phyloP scores from a whole-genome alignment of 495 filamentous ascomycete species.

The Lindgomyces ingoldianus region DNA sequence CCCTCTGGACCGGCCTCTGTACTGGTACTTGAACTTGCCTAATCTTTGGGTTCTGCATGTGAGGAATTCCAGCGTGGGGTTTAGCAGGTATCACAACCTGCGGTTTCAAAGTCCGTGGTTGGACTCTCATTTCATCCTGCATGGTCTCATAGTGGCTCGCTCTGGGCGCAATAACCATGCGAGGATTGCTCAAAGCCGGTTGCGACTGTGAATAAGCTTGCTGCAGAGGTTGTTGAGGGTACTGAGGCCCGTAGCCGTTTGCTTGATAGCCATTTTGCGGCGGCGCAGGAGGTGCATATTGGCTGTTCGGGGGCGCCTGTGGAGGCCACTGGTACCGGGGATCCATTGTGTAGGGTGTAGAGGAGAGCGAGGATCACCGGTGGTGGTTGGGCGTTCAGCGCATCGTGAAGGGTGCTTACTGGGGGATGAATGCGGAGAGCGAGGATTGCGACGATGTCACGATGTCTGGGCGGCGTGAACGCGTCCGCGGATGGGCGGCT shows the following conservation, averaged over 20 bases:
- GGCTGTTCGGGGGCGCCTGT: constrained; percentile 22
- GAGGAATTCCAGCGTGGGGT: not conserved
- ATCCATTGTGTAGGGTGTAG: constrained; percentile 17
- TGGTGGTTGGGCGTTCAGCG: not conserved
- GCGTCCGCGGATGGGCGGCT: constrained; percentile 3
- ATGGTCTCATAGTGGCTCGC: constrained; percentile 8
- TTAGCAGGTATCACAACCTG: constrained; percentile 27
- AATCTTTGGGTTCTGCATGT: constrained; percentile 26
- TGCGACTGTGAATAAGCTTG: constrained; percentile 21
- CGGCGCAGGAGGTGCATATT: constrained; percentile 21
- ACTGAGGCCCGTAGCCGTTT: constrained; percentile 20
- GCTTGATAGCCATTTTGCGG: constrained; percentile 22
- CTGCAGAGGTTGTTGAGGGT: constrained; percentile 20
- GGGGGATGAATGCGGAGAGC: constrained; percentile 2
- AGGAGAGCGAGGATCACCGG: not conserved
- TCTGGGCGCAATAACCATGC: constrained; percentile 31
- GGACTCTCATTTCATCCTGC: not conserved
- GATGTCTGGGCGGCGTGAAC: constrained; percentile 6
- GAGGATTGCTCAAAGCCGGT: constrained; percentile 9
- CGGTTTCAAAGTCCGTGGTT: constrained; percentile 9
- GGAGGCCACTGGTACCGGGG: constrained; percentile 32
- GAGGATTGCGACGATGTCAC: not conserved
- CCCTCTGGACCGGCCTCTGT: constrained; percentile 15
- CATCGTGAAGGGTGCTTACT: constrained; percentile 6
- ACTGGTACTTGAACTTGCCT: constrained; percentile 24